These are phyloP conservation scores for Teunomyces tritomae DNA, from an alignment of 805 yeast genomes.

Conservation along the genomic window DNA sequence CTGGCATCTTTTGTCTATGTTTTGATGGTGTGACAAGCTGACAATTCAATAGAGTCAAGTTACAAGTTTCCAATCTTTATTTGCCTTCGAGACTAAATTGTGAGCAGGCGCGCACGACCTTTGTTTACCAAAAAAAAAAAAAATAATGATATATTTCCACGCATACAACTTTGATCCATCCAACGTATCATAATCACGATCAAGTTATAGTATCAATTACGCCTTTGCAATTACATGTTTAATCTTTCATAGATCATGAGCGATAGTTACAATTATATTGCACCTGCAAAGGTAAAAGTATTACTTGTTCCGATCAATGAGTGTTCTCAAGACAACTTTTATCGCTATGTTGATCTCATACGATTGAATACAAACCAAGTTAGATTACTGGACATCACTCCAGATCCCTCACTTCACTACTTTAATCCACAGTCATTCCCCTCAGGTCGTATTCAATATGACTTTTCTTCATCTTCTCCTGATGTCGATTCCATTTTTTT, in stretches of 20 bases:
- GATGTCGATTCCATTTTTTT: slow-evolving; percentile 63
- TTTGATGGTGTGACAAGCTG: background rate
- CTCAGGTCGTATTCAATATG: slow-evolving; percentile 66
- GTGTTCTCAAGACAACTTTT: slow-evolving; percentile 42
- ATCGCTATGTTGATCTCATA: slow-evolving; percentile 42
- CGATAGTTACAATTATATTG: slow-evolving; percentile 44
- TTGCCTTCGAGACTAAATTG: background rate
- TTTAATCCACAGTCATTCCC: slow-evolving; percentile 89
- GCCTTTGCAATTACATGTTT: background rate
- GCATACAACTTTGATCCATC: background rate
- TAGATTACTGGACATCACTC: slow-evolving; percentile 71
- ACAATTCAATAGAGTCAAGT: background rate
- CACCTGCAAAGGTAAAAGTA: slow-evolving; percentile 65
- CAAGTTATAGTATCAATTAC: background rate
- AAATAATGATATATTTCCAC: background rate
- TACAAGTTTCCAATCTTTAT: background rate
- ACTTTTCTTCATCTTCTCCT: slow-evolving; percentile 44
- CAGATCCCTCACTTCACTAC: slow-evolving; percentile 43
- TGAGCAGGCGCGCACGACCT: slow-evolving; percentile 2
- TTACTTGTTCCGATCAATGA: slow-evolving; percentile 67
- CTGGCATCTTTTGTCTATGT: slow-evolving; percentile 62
- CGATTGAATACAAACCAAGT: slow-evolving; percentile 53
- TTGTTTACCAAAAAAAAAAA: slow-evolving; percentile 1
- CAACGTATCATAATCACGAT: background rate
- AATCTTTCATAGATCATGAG: background rate